These are phyloP conservation scores for Nemania sp. DNA, from an alignment of 2,329 filamentous ascomycete genomes.

Conservation along the genomic window DNA sequence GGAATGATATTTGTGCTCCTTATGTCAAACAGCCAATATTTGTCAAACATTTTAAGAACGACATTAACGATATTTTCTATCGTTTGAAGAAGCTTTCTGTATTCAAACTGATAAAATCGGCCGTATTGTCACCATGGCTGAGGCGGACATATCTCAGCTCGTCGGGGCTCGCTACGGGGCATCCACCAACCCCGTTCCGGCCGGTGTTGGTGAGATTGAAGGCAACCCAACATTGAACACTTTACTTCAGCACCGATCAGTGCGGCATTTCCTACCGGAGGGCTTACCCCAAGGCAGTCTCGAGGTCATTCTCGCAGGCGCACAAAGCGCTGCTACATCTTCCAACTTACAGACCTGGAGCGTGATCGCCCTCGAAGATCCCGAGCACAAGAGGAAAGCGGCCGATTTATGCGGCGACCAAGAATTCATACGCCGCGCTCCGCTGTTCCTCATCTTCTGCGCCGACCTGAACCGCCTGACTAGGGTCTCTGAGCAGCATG, in stretches of 20 bases:
- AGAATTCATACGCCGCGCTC: conserved; percentile 39
- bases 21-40: too few species aligned
- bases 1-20: too few species aligned
- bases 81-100: too few species aligned
- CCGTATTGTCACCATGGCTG: background rate
- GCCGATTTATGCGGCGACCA: conserved; percentile 38
- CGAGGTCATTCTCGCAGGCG: conserved; percentile 39
- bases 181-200: background rate
- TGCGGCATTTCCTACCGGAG: conserved; percentile 35
- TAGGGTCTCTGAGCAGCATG: conserved; percentile 29
- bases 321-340: conserved; percentile 41
- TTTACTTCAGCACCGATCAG: conserved; percentile 38
- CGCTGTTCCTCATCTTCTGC: conserved; percentile 40
- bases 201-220: background rate
- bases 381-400: conserved; percentile 33
- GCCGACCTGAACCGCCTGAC: conserved; percentile 40
- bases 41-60: too few species aligned
- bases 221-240: conserved; percentile 30
- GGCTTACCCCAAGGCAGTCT: conserved; percentile 32
- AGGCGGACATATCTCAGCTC: conserved; percentile 27
- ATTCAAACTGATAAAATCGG: too few species aligned
- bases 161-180: conserved; percentile 30
- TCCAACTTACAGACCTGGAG: conserved; percentile 43
- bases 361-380: conserved; percentile 36
- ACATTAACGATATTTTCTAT: too few species aligned